Percentiles rank a stretch among this genome's conserved stretches.
These are phyloP conservation scores for Podaxis rugospora DNA, from an alignment of 768 basidiomycete genomes.

Conservation along the genomic window DNA sequence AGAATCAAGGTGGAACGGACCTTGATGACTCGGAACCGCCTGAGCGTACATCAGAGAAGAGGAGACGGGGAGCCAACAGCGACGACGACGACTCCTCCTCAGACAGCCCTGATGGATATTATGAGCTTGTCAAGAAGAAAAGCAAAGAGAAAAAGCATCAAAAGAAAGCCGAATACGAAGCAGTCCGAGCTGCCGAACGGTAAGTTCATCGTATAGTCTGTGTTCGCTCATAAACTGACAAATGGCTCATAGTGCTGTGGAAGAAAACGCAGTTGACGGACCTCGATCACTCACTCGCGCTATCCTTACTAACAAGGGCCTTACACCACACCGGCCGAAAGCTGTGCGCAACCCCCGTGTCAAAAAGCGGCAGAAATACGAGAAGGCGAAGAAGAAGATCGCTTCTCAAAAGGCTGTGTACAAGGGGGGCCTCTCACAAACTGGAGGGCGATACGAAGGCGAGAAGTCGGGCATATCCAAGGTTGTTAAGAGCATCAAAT, in stretches of 20 bases:
- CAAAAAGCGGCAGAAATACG: conserved; percentile 92
- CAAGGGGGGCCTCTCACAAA: conserved; percentile 76
- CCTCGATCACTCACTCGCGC: conserved; percentile 87
- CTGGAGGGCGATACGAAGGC: conserved; percentile 77
- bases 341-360: conserved; percentile 93
- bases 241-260: conserved; percentile 8
- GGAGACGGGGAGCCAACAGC: conserved; percentile 30
- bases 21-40: conserved; percentile 52
- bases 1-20: conserved; percentile 58
- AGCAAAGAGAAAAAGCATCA: conserved; percentile 68
- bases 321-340: conserved; percentile 88
- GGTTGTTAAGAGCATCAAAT: conserved; percentile 79
- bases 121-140: conserved; percentile 80
- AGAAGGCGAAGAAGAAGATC: conserved; percentile 92
- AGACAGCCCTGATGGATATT: conserved; percentile 72
- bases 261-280: conserved; percentile 42
- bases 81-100: conserved; percentile 35
- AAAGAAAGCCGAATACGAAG: conserved; percentile 83
- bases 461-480: conserved; percentile 92
- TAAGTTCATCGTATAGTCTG: conserved; percentile 26
- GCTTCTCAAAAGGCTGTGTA: conserved; percentile 88
- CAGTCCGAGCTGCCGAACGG: conserved; percentile 50
- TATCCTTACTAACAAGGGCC: conserved; percentile 91
- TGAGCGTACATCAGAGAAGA: conserved; percentile 32
- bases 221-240: conserved; percentile 12